These are phyloP conservation scores for Zygosaccharomyces sapae DNA, from an alignment of 1,139 yeast species.

Conservation along the genomic window DNA sequence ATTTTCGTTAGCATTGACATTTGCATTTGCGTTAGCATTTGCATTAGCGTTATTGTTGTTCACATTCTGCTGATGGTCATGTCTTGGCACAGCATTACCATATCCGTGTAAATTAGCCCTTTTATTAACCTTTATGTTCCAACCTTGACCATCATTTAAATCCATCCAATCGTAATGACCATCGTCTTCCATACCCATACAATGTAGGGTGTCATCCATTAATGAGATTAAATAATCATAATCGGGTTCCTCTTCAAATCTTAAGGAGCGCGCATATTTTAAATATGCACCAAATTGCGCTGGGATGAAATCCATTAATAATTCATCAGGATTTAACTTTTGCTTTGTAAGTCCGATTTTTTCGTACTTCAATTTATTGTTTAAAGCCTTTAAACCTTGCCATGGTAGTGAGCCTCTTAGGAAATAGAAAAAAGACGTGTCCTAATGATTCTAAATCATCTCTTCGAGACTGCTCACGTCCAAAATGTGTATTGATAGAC, in stretches of 20 bases:
- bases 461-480: slow-evolving; percentile 92
- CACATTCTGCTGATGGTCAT: slow-evolving; percentile 14
- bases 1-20: slow-evolving; percentile 3
- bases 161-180: slow-evolving; percentile 95
- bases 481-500: slow-evolving; percentile 96
- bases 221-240: slow-evolving; percentile 77
- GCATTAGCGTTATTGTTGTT: slow-evolving; percentile 8
- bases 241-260: slow-evolving; percentile 93
- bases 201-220: slow-evolving; percentile 67
- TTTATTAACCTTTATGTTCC: slow-evolving; percentile 79
- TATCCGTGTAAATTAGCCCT: slow-evolving; percentile 90
- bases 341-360: slow-evolving; percentile 94
- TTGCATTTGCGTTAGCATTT: slow-evolving; percentile 3
- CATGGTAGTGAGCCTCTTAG: slow-evolving; percentile 93
- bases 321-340: slow-evolving; percentile 70
- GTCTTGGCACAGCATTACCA: slow-evolving; percentile 34
- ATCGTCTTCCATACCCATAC: slow-evolving; percentile 70
- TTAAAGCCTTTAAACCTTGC: slow-evolving; percentile 98
- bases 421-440: slow-evolving; percentile 90
- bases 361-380: slow-evolving; percentile 93
- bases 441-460: slow-evolving; percentile 96
- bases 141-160: slow-evolving; percentile 85
- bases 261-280: slow-evolving; percentile 74
- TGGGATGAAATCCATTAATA: slow-evolving; percentile 66
- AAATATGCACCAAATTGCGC: slow-evolving; percentile 82